A percentile compares a stretch with the other conserved stretches of the same genome.
Evolutionary conservation across 257 asterid species (phyloP).

Genomic region (Anisodus acutangulus): DNA sequence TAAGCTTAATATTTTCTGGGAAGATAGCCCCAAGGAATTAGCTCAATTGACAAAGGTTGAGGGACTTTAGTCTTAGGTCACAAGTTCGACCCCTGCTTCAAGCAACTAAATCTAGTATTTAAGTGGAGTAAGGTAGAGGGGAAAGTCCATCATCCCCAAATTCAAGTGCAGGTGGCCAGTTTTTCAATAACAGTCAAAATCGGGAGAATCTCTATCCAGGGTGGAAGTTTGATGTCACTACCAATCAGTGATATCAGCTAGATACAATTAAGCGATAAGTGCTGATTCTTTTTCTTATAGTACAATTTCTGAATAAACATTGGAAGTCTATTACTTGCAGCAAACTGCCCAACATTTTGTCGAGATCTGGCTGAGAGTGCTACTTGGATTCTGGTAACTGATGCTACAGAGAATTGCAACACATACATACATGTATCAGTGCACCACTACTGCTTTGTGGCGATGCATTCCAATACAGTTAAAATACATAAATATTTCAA

Average conservation of each 20-base stretch:
- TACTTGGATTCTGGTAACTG: not conserved
- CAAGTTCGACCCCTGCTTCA: not conserved
- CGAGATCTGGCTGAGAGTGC: not conserved
- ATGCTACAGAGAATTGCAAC: not conserved
- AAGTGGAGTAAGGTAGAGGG: not conserved
- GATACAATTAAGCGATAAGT: not conserved
- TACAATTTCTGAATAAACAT: not conserved
- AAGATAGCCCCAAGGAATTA: not conserved
- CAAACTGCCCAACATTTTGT: not conserved
- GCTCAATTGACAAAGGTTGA: not conserved
- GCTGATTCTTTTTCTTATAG: not conserved
- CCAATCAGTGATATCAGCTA: conserved; percentile 4
- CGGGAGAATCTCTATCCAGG: not conserved
- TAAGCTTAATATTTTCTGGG: not conserved
- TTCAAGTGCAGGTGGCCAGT: not conserved
- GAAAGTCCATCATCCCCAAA: conserved; percentile 5
- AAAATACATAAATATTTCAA: not conserved
- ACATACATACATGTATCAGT: not conserved
- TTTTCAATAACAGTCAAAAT: not conserved
- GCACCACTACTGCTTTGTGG: not conserved
- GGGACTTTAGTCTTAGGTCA: not conserved
- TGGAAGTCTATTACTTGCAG: not conserved
- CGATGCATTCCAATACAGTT: not conserved
- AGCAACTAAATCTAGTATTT: conserved; percentile 2
- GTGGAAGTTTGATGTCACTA: not conserved